Conservation (phyloP, 2,329 filamentous ascomycete species). For the Aotearoamyces nothofagi region DNA sequence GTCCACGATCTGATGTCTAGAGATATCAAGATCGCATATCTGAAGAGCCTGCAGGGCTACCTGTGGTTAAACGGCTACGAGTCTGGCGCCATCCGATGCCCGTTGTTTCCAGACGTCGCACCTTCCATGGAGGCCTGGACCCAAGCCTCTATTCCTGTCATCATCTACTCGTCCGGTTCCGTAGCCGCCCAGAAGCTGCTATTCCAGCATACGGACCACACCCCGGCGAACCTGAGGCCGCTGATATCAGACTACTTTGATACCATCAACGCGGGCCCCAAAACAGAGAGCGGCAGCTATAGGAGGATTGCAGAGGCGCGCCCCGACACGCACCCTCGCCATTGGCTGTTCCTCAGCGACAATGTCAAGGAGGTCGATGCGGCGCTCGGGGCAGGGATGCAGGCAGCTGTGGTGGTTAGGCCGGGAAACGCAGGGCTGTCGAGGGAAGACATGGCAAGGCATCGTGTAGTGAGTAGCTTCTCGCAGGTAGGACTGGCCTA, state of each 20-base stretch:
- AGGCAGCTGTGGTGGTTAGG: conserved; percentile 43
- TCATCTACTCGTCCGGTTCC: conserved; percentile 73
- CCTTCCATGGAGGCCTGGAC: conserved; percentile 44
- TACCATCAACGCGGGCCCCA: conserved; percentile 65
- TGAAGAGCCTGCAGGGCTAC: conserved; percentile 68
- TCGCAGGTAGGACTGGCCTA: conserved; percentile 7
- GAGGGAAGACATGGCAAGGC: conserved; percentile 24
- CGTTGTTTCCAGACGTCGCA: conserved; percentile 62
- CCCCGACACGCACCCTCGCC: conserved; percentile 26
- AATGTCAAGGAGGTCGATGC: conserved; percentile 56
- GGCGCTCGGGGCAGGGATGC: conserved; percentile 46
- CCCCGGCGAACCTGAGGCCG: conserved; percentile 40
- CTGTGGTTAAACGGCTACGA: conserved; percentile 65
- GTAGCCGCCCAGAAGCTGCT: conserved; percentile 69
- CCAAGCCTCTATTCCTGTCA: conserved; percentile 36
- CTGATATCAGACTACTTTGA: conserved; percentile 59
- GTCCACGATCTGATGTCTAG: conserved; percentile 53
- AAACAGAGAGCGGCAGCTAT: conserved; percentile 55
- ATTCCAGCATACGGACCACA: conserved; percentile 46
- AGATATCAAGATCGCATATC: conserved; percentile 62
- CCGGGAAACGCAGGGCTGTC: conserved; percentile 56
- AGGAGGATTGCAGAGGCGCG: conserved; percentile 26
- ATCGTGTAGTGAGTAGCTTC: conserved; percentile 15
- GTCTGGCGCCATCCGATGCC: conserved; percentile 52
- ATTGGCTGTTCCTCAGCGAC: conserved; percentile 70